Evolutionary conservation across 2,329 filamentous ascomycete genomes (phyloP).

Genomic region (Zymoseptoria tritici): DNA sequence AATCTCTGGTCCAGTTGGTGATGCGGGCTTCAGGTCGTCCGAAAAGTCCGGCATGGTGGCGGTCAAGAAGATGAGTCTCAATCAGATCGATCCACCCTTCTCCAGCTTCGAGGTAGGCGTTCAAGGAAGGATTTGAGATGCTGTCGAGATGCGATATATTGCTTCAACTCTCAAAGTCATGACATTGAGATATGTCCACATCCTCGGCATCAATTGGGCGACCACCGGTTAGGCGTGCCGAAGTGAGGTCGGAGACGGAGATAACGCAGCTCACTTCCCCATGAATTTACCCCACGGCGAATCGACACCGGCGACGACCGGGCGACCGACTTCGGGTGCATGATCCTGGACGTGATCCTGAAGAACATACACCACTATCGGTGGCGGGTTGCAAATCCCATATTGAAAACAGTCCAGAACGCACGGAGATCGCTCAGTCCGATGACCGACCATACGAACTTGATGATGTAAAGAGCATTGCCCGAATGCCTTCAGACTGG

Average conservation of each 20-base stretch:
- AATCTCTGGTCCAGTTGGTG: conserved; percentile 39
- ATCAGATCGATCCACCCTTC: background rate
- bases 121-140: background rate
- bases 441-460: background rate
- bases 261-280: background rate
- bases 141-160: background rate
- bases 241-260: background rate
- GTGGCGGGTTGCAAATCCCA: background rate
- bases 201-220: background rate
- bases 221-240: background rate
- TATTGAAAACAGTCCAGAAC: background rate
- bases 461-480: background rate
- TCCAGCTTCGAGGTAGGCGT: background rate
- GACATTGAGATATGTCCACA: background rate
- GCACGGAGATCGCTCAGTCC: background rate
- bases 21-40: conserved; percentile 40
- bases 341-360: background rate
- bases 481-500: conserved; percentile 9
- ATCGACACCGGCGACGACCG: background rate
- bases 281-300: background rate
- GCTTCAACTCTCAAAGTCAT: background rate
- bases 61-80: background rate
- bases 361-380: background rate
- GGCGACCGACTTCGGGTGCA: background rate
- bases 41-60: conserved; percentile 43